Evolutionary conservation across 192 early-diverging fungal genomes (phyloP).

Genomic region (Rhizophagus prolifer): DNA sequence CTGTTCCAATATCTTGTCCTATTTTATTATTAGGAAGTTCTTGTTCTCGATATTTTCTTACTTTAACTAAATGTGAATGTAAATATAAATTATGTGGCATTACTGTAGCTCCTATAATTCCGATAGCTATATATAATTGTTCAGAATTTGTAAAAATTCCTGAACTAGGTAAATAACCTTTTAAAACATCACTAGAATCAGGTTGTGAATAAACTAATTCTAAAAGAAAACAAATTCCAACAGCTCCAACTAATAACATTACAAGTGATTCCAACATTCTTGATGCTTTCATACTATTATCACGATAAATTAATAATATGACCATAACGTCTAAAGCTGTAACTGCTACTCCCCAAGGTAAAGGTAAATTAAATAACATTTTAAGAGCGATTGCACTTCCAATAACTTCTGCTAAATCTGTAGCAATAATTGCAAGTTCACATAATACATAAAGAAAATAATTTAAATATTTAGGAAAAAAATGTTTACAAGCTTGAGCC

Average conservation of each 20-base stretch:
- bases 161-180: conserved; percentile 60
- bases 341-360: conserved; percentile 73
- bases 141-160: conserved; percentile 58
- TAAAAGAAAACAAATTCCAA: conserved; percentile 66
- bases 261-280: conserved; percentile 68
- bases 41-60: conserved; percentile 43
- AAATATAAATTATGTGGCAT: conserved; percentile 89
- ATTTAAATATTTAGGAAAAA: conserved; percentile 60
- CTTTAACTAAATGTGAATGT: conserved; percentile 73
- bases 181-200: conserved; percentile 56
- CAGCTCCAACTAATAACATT: conserved; percentile 61
- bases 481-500: conserved; percentile 64
- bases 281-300: conserved; percentile 48
- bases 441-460: conserved; percentile 67
- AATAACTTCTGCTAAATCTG: conserved; percentile 83
- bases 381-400: conserved; percentile 82
- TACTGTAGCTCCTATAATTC: conserved; percentile 84
- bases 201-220: conserved; percentile 62
- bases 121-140: conserved; percentile 69
- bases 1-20: conserved; percentile 28
- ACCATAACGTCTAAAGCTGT: conserved; percentile 74
- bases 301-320: conserved; percentile 60
- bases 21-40: conserved; percentile 32
- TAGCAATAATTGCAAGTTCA: conserved; percentile 78
- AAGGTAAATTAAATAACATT: conserved; percentile 67